Base-by-base conservation (phyloP, 768 basidiomycete genomes). In the Lentinula aciculospora region DNA sequence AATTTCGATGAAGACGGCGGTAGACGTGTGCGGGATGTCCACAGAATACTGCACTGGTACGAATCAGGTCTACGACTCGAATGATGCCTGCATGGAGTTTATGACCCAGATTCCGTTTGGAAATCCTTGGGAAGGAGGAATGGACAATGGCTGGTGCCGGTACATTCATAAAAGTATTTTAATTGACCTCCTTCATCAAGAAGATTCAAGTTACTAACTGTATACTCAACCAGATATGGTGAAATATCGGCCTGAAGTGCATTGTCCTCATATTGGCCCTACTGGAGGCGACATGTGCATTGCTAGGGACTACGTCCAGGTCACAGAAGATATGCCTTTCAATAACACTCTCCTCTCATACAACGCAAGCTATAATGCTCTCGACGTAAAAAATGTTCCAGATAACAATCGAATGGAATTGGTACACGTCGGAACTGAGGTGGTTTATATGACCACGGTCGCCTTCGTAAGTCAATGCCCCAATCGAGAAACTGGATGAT, bases 261-360 rank as follows among this genome's bases (percentile, higher is more conserved):
- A 60, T 40, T 60, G 59, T 21, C 45, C 59, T 36, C 59, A 60
- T 23, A 56, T 60, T 49, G 59, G 59, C 8, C 59, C 59, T 17
- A 34, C 54, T 13, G 47, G 59, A 23, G 59, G 59, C 10, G 59
- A 57, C 27, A 60, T 60, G 59, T 60, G 59, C 40, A 44, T 54
- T 49, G n/a, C 29, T 31, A 29, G 56, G 21, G 34, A 57, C n/a
- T 57, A 57, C 25, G 47, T 32, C 10, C 31, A 57, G n/a, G 17
- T 57, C 19, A 49, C 47, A 17, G 29, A 47, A 10, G 32, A 34
- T 25, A 37, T 48, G 32, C 56, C 56, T 15, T 57, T 47, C 56
- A 47, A 46, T 21, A 13, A 0, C 21, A 47, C 56, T n/a, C 47
- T 57, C 9, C 23, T 57, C 21, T 17, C 46, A 21, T 49, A 34